phyloP scores from a whole-genome alignment of 2,329 filamentous ascomycete species.

The Fusarium brachygibbosum region DNA sequence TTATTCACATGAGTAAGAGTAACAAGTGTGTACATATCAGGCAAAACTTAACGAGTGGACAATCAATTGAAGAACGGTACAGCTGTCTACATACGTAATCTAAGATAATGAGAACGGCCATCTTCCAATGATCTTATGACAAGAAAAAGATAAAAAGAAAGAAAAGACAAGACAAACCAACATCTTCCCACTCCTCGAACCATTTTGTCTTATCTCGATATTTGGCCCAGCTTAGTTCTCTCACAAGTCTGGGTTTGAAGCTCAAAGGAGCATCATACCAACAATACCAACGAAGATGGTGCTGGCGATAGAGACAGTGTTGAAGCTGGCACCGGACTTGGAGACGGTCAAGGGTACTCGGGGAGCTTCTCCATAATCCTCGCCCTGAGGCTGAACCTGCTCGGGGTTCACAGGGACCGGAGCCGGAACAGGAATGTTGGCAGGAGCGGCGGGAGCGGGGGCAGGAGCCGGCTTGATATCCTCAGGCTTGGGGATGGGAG shows the following conservation, averaged over 20 bases:
- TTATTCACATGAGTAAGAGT: background rate
- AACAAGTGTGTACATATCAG: background rate
- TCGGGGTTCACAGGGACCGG: slow-evolving; percentile 21
- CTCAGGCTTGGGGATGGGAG: slow-evolving; percentile 17
- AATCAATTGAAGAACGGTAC: slow-evolving; percentile 33
- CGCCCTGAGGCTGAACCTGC: slow-evolving; percentile 4
- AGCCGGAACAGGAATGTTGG: slow-evolving; percentile 16
- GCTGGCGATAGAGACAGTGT: slow-evolving; percentile 25
- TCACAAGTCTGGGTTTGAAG: background rate
- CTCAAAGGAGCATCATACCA: slow-evolving; percentile 34
- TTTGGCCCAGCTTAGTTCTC: background rate
- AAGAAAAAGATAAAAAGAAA: background rate
- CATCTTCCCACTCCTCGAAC: background rate
- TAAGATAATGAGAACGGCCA: background rate
- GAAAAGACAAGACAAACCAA: background rate
- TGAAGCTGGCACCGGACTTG: slow-evolving; percentile 36
- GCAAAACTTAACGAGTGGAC: slow-evolving; percentile 25
- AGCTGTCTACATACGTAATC: slow-evolving; percentile 13
- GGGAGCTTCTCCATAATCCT: slow-evolving; percentile 3
- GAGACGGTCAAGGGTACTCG: slow-evolving; percentile 35
- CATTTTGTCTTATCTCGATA: background rate
- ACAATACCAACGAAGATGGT: slow-evolving; percentile 31
- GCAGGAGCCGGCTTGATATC: slow-evolving; percentile 17
- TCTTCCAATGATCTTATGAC: slow-evolving; percentile 24
- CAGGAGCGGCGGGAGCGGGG: slow-evolving; percentile 9